Evolutionary conservation across 2,329 filamentous ascomycete genomes (phyloP).

Genomic region (Cryoendolithus antarcticus): DNA sequence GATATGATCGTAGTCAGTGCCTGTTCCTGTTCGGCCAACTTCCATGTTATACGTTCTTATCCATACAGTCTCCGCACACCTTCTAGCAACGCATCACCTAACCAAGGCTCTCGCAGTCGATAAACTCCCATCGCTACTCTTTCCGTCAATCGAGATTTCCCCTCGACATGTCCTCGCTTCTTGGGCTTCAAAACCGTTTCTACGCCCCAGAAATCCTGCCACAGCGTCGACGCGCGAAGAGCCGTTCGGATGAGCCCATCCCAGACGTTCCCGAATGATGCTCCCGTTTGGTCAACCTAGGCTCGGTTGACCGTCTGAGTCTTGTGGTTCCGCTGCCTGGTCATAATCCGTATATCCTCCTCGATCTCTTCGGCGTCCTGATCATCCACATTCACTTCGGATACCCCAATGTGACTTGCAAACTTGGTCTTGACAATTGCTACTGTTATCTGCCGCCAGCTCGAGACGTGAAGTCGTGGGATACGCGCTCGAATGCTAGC

Average conservation of each 20-base stretch:
- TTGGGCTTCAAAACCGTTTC: constrained; percentile 1
- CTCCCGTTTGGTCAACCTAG: constrained; percentile 5
- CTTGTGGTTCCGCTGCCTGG: constrained; percentile 7
- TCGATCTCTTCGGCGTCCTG: constrained; percentile 3
- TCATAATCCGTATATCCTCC: constrained; percentile 1
- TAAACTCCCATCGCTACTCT: constrained; percentile 5
- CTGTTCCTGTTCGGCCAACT: constrained; percentile 9
- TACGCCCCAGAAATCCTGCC: constrained; percentile 7
- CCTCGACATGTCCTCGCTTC: not conserved
- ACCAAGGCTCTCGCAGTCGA: constrained; percentile 4
- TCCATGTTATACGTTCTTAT: constrained; percentile 1
- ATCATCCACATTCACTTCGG: constrained; percentile 4
- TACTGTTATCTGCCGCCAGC: constrained; percentile 7
- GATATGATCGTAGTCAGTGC: constrained; percentile 13
- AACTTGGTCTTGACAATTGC: constrained; percentile 8
- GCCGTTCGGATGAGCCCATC: constrained; percentile 4
- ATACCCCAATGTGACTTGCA: constrained; percentile 2
- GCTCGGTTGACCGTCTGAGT: constrained; percentile 5
- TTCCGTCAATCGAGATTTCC: constrained; percentile 1
- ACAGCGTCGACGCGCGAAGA: constrained; percentile 4
- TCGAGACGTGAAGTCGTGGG: constrained; percentile 4
- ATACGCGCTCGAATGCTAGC: constrained; percentile 3
- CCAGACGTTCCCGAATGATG: constrained; percentile 6
- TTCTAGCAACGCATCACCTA: constrained; percentile 1
- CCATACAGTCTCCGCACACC: constrained; percentile 2